Evolutionary conservation across 2,329 filamentous ascomycete species (phyloP).

Genomic region (Botrytis paeoniae): DNA sequence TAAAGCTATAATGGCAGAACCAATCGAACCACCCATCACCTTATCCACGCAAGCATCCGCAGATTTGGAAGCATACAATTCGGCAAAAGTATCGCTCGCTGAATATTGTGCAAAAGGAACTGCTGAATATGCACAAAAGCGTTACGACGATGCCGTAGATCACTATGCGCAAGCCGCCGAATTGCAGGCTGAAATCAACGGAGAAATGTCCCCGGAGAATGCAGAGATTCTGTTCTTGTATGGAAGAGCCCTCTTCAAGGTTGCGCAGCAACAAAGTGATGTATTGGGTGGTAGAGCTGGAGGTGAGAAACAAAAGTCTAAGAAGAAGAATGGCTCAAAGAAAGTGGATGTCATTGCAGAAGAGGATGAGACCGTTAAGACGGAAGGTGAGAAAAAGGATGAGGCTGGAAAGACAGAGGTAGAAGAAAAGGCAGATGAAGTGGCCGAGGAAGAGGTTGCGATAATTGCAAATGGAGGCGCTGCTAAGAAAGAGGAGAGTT

Average conservation of each 20-base stretch:
- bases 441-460: constrained; percentile 47
- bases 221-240: constrained; percentile 94
- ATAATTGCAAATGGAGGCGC: constrained; percentile 36
- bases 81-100: constrained; percentile 61
- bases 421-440: constrained; percentile 44
- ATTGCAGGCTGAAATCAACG: constrained; percentile 86
- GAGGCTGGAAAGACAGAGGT: constrained; percentile 43
- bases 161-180: constrained; percentile 85
- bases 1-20: constrained; percentile 31
- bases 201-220: constrained; percentile 86
- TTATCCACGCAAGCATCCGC: constrained; percentile 27
- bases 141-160: constrained; percentile 82
- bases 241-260: constrained; percentile 88
- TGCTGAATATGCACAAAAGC: constrained; percentile 83
- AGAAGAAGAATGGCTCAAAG: constrained; percentile 43
- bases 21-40: constrained; percentile 30
- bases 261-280: constrained; percentile 91
- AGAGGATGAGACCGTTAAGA: constrained; percentile 53
- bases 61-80: constrained; percentile 35
- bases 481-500: constrained; percentile 38
- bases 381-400: constrained; percentile 51
- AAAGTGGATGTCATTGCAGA: constrained; percentile 40
- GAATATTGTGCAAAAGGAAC: constrained; percentile 77
- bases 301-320: constrained; percentile 51
- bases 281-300: constrained; percentile 81